A percentile compares a stretch with the other conserved stretches of the same genome.
phyloP scores from a whole-genome alignment of 2,329 filamentous ascomycete species.

The Kalaharituber pfeilii region DNA sequence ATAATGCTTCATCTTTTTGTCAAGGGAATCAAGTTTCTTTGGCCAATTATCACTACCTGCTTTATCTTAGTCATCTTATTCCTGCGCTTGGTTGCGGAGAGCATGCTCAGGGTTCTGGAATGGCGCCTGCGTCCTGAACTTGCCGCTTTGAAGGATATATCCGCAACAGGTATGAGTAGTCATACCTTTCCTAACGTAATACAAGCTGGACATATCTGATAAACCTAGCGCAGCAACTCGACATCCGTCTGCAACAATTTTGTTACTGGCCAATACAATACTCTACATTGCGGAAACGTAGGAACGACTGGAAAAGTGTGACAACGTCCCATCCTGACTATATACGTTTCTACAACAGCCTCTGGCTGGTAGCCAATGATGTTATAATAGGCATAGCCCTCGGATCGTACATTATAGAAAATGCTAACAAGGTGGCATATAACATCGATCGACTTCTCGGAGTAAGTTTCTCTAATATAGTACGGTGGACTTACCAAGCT shows the following conservation, averaged over 20 bases:
- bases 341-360: constrained; percentile 94
- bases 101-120: constrained; percentile 61
- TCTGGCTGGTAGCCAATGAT: constrained; percentile 97
- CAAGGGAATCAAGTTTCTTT: constrained; percentile 19
- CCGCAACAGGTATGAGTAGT: constrained; percentile 44
- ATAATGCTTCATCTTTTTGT: constrained; percentile 14
- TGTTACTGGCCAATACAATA: constrained; percentile 99
- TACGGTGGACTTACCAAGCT: not conserved
- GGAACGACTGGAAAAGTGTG: constrained; percentile 86
- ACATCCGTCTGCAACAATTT: constrained; percentile 92
- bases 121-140: constrained; percentile 64
- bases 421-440: constrained; percentile 64
- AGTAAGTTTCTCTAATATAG: constrained; percentile 5
- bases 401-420: constrained; percentile 93
- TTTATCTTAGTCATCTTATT: constrained; percentile 66
- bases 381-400: constrained; percentile 95
- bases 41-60: constrained; percentile 24
- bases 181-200: constrained; percentile 2
- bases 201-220: constrained; percentile 43
- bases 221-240: constrained; percentile 64
- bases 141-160: constrained; percentile 83
- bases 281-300: constrained; percentile 70
- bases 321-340: constrained; percentile 93
- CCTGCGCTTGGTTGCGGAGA: constrained; percentile 65
- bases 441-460: constrained; percentile 36